Base-by-base conservation (phyloP, 2,329 filamentous ascomycete genomes). In the Epichloe scottii region DNA sequence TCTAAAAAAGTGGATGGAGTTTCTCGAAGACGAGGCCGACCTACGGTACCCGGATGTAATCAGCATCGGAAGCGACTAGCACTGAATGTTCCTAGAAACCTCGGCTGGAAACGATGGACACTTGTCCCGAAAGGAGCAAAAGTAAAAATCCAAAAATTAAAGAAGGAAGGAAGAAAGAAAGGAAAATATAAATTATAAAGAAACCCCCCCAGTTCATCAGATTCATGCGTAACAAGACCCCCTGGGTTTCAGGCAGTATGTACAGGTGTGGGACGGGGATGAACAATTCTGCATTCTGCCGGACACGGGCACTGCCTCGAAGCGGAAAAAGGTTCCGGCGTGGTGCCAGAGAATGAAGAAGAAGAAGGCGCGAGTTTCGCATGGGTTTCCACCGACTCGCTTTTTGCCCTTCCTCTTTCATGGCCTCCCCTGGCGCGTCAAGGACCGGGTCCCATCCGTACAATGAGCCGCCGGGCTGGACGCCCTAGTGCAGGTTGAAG, bases 1-100 rank as follows among this genome's bases (percentile, higher is more conserved):
- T 63, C 75, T 97, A 55, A 89, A 88, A 67, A 76, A 76, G 55
- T 97, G 91, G 93, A 95, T 96, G 87, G 79, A 76, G 10, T 91
- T 85, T 65, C 73, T 97, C 33, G 91, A 97, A 67, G 88, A 95
- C 56, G 74, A 95, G 60, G 86, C 89, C 7, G 91, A 97, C 69
- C 70, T 97, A 58, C 76, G 93, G 62, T 97, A 96, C 68, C 89
- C 91, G 3, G 86, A 93, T 63, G 62, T 82, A 39, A 66, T 71
- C 6, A 66, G 65, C 12, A 55, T 76, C 15, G 30, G 14, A 12
- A 49, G 42, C 21, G 53, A 55, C 26, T 55, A 59, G 40, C 51
- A 38, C 35, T 14, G 11, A 15, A 12, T 21, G 21, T 21, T 21
- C 21, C 21, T 21, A 21, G 21, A 3, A 21, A 1, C 3, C 21